phyloP scores from a whole-genome alignment of 345 rosid species.

The Linum usitatissimum region DNA sequence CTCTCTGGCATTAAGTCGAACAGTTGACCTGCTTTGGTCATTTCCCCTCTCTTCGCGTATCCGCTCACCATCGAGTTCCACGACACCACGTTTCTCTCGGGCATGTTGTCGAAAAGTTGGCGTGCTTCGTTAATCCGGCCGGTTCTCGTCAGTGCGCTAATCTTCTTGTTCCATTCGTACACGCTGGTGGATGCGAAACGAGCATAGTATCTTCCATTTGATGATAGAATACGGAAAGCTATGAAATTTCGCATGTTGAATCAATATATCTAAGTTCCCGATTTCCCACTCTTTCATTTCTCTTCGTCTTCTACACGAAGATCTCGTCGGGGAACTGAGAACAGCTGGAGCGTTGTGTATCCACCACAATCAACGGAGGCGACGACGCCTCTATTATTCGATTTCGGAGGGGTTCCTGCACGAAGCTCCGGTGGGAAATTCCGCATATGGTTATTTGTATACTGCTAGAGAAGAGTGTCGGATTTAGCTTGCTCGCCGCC shows the following conservation, averaged over 20 bases:
- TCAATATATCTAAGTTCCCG: neutral
- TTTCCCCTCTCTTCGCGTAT: conserved; percentile 31
- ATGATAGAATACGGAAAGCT: neutral
- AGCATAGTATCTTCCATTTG: neutral
- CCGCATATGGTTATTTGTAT: no score
- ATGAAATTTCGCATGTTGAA: neutral
- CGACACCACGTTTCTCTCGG: conserved; percentile 33
- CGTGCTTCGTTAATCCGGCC: conserved; percentile 46
- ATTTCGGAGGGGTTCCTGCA: no score
- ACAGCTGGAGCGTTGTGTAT: no score
- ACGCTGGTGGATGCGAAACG: conserved; percentile 11
- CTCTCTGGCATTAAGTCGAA: conserved; percentile 55
- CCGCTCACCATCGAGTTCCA: conserved; percentile 66
- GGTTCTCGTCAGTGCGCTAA: conserved; percentile 32
- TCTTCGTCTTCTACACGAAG: neutral
- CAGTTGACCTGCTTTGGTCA: conserved; percentile 41
- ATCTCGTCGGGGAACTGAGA: neutral
- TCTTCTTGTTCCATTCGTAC: conserved; percentile 31
- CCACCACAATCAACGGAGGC: no score
- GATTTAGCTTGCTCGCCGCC: no score
- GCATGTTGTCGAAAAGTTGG: conserved; percentile 30
- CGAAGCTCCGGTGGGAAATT: no score
- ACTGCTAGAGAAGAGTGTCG: no score
- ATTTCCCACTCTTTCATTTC: neutral
- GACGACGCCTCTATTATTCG: no score